phyloP scores from a whole-genome alignment of 805 yeast species.

The Kluyveromyces wickerhamii region DNA sequence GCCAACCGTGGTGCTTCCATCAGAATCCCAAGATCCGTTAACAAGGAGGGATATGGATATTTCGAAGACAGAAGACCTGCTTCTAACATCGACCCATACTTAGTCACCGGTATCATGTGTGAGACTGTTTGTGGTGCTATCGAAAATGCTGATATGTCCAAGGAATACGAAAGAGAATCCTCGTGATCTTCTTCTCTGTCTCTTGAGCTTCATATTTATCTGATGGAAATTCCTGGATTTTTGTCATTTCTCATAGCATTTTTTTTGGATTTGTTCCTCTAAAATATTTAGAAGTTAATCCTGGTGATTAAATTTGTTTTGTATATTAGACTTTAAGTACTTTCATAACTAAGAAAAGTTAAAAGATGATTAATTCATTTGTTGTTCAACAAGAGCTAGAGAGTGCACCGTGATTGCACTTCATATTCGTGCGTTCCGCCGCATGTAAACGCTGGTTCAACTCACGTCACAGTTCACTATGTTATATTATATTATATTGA shows the following conservation, averaged over 20 bases:
- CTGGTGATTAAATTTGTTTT: constrained; percentile 5
- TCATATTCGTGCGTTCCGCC: no score
- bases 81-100: constrained; percentile 97
- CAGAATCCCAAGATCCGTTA: constrained; percentile 98
- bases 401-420: no score
- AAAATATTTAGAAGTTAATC: constrained; percentile 4
- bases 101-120: constrained; percentile 96
- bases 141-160: constrained; percentile 90
- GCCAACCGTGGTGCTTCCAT: constrained; percentile 99
- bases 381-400: no score
- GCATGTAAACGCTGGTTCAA: no score
- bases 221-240: background rate
- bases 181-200: constrained; percentile 15
- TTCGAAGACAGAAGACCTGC: constrained; percentile 99
- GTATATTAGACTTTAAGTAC: constrained; percentile 3
- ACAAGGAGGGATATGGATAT: constrained; percentile 96
- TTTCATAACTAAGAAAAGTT: no score
- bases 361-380: no score
- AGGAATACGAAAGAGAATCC: constrained; percentile 77
- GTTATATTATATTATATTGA: no score
- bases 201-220: background rate
- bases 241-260: background rate
- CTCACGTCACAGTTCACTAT: no score
- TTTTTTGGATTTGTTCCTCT: constrained; percentile 1
- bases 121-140: constrained; percentile 95